Evolutionary conservation across 768 basidiomycete species (phyloP), one percentile per base, ranked within the genome.

Genomic region (Multifurca ochricompacta): DNA sequence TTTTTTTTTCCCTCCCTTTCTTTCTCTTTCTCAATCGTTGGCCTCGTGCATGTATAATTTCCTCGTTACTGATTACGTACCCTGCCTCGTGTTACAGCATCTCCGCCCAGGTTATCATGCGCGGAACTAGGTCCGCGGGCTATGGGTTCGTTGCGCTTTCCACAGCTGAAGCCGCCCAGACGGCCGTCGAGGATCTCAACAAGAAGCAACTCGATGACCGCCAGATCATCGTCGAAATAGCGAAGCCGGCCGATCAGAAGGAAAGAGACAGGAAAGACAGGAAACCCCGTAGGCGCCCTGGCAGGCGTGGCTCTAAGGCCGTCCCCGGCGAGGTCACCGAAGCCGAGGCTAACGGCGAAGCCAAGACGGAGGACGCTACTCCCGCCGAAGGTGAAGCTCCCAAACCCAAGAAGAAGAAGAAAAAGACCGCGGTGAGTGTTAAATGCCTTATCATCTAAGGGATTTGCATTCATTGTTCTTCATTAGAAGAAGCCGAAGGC

Each of bases 121-220:
- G 91, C 63, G 87, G 88, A 67, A 73, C 74, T 54, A 86, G 88
- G 69, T 86, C 91, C 58, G 86, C 91, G 67, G 90, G 92, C 58
- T 95, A 94, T 72, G 92, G 91, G 63, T 95, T 95, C 70, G 91
- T 94, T 67, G 82, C 91, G 63, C 77, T 92, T 70, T 73, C 79
- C 67, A 84, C 77, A 69, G 75, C 75, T 68, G 89, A 88, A 71
- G 88, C 91, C 67, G 90, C 87, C 58, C 77, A 90, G 74, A 81
- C 81, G 70, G 92, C 92, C 58, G 87, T 92, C 69, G 83, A 90
- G 59, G 70, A 75, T 64, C 87, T 95, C 67, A 77, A 93, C 81
- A 85, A 87, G 75, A 78, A 82, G 69, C 87, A 91, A 73, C 86
- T 95, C 71, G 87, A 91, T 62, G 87, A 86, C 62, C 90, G 92